A percentile compares a stretch with the other conserved stretches of the same genome.
phyloP scores from a whole-genome alignment of 2,329 filamentous ascomycete species.

The Allantophomopsis lycopodina region DNA sequence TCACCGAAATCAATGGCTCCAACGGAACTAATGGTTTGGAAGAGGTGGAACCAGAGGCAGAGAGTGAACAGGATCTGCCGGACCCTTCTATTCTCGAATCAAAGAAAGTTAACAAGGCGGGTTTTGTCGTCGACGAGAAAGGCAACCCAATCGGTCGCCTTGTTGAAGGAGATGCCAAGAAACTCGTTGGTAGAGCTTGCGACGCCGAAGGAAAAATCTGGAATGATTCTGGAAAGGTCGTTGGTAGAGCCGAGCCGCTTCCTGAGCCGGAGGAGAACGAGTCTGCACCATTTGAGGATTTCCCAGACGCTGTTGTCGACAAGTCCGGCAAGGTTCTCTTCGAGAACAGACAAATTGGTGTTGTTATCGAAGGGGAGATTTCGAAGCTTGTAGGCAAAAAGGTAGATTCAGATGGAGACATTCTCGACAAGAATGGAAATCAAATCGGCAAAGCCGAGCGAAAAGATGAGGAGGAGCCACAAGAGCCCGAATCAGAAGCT shows the following conservation, averaged over 20 bases:
- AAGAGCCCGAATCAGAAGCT: slow-evolving; percentile 9
- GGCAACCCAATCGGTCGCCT: slow-evolving; percentile 45
- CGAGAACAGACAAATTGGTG: slow-evolving; percentile 34
- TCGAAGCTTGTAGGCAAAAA: slow-evolving; percentile 50
- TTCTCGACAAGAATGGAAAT: slow-evolving; percentile 63
- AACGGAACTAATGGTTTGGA: not conserved
- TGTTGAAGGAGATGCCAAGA: slow-evolving; percentile 48
- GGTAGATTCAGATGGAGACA: slow-evolving; percentile 73
- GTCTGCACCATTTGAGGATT: slow-evolving; percentile 39
- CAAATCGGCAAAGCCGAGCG: slow-evolving; percentile 22
- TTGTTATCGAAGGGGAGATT: slow-evolving; percentile 47
- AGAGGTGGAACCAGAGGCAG: slow-evolving; percentile 5
- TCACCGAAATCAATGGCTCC: not conserved
- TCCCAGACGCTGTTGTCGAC: slow-evolving; percentile 37
- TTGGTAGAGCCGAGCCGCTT: slow-evolving; percentile 53
- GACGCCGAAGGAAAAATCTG: slow-evolving; percentile 59
- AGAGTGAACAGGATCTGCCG: slow-evolving; percentile 2
- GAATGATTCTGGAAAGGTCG: slow-evolving; percentile 54
- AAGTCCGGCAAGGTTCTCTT: slow-evolving; percentile 36
- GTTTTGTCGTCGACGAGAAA: slow-evolving; percentile 33
- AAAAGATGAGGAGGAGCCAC: slow-evolving; percentile 16
- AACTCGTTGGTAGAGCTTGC: slow-evolving; percentile 48
- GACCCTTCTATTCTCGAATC: slow-evolving; percentile 28
- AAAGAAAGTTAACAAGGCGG: slow-evolving; percentile 40
- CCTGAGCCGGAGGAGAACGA: slow-evolving; percentile 35